These are phyloP conservation scores for Corymbia citriodora DNA, from an alignment of 441 rosid genomes.

Conservation along the genomic window DNA sequence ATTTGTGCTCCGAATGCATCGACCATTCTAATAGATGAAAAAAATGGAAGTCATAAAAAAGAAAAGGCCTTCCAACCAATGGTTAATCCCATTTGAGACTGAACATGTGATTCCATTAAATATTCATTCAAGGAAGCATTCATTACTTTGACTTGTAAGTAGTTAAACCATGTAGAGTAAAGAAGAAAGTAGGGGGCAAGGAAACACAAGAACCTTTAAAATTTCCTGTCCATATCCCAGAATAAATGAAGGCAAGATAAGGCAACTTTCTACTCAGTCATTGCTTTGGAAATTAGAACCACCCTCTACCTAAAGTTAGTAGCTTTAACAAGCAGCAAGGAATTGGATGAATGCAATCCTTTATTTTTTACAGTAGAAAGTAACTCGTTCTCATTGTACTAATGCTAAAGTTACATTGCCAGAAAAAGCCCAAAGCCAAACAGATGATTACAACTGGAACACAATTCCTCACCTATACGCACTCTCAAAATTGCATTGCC, in stretches of 20 bases:
- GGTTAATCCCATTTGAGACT: neutral
- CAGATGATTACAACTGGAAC: neutral
- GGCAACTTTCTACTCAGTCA: neutral
- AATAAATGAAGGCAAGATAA: neutral
- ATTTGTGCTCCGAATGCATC: conserved; percentile 81
- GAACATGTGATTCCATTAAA: neutral
- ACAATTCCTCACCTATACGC: neutral
- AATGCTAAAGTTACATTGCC: neutral
- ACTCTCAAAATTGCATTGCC: neutral
- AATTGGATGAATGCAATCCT: neutral
- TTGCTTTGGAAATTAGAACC: neutral
- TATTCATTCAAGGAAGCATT: neutral
- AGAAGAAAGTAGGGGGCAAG: neutral
- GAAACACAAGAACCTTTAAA: neutral
- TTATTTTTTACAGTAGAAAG: neutral
- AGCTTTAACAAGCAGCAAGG: neutral
- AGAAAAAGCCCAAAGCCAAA: neutral
- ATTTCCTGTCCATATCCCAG: neutral
- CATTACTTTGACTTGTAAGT: neutral
- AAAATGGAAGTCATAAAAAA: neutral
- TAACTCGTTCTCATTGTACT: neutral
- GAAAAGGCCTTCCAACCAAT: neutral
- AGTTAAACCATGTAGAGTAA: neutral
- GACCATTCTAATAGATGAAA: conserved; percentile 51
- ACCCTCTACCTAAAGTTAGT: neutral